A percentile compares a stretch with the other conserved stretches of the same genome.
Conservation (phyloP, 345 rosid genomes). For the Moricandia moricandioides region DNA sequence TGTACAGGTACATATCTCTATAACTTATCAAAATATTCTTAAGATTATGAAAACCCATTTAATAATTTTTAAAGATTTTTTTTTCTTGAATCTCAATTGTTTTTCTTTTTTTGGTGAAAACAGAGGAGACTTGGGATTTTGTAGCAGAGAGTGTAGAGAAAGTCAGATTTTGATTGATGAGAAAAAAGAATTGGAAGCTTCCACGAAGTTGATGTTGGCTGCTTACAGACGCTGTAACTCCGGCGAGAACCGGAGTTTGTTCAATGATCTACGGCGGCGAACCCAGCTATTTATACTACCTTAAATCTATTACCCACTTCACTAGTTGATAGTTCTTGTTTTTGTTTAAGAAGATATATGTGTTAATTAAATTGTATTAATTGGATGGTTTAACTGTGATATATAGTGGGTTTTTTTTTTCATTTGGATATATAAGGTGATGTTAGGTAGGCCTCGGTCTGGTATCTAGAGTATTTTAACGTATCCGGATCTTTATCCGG, state of each 20-base stretch:
- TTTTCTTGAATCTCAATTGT: neutral
- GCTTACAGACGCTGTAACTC: slow-evolving; percentile 42
- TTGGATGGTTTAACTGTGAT: too few relatives aligned
- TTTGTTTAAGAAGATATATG: too few relatives aligned
- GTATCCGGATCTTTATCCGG: too few relatives aligned
- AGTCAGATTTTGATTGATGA: slow-evolving; percentile 68
- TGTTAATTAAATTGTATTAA: too few relatives aligned
- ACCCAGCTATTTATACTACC: slow-evolving; percentile 38
- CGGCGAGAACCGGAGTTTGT: slow-evolving; percentile 38
- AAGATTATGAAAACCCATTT: neutral
- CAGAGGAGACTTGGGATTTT: slow-evolving; percentile 84
- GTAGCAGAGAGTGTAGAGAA: slow-evolving; percentile 68
- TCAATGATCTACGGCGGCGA: slow-evolving; percentile 42
- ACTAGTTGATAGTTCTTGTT: neutral
- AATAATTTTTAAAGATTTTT: neutral
- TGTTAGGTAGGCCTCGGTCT: too few relatives aligned
- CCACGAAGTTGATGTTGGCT: slow-evolving; percentile 41
- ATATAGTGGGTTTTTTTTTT: too few relatives aligned
- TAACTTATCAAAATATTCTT: neutral
- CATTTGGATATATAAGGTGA: too few relatives aligned
- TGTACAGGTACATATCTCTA: slow-evolving; percentile 58
- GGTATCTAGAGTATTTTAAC: too few relatives aligned
- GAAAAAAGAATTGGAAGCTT: slow-evolving; percentile 47
- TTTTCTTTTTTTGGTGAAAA: neutral
- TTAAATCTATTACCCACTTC: slow-evolving; percentile 1